Evolutionary conservation across 1,139 yeast genomes (phyloP), one percentile per base, ranked within the genome.

Genomic region (Debaryomyces psychrophilus): DNA sequence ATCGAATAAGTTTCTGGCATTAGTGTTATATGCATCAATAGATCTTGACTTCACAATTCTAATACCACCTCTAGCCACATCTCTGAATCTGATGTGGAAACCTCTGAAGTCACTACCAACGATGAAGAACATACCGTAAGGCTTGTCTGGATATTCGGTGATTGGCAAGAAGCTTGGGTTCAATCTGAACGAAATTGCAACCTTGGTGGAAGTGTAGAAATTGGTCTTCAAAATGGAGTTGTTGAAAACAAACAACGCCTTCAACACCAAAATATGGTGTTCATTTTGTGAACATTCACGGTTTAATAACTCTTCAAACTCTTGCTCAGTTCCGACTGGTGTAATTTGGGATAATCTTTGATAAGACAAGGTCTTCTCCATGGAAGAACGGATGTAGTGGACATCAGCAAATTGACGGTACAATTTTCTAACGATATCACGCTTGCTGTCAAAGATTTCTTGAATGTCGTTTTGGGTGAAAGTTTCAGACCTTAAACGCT

Each of bases 41-140:
- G 89, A 86, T 65, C 96, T 82, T 11, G 96, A 87, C 65, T 86
- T 86, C 59, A 93, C 99, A 62, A 93, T 88, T 71, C 99, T 84
- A 60, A 93, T 93, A 66, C 99, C 99, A 67, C 99, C 99, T 68
- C 99, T 83, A 29, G 99, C 96, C 60, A 93, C 92, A 68, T 93
- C 98, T 67, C 97, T 85, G 74, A 93, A 93, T 68, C 99, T 82
- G 56, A 93, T 85, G 67, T 93, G 99, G 86, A 93, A 93, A 28
- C 98, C 99, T 65, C 97, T 82, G 71, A 93, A 93, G 64, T 95
- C 97, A 57, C 92, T 88, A 52, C 99, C 99, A 50, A 93, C 97
- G 48, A 92, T 87, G 58, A 93, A 85, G 72, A 93, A 92, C 88
- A 93, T 88, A 55, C 98, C 99, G 63, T 73, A 93, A 49, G 97